phyloP scores from a whole-genome alignment of 495 filamentous ascomycete species.

The Neohortaea acidophila region DNA sequence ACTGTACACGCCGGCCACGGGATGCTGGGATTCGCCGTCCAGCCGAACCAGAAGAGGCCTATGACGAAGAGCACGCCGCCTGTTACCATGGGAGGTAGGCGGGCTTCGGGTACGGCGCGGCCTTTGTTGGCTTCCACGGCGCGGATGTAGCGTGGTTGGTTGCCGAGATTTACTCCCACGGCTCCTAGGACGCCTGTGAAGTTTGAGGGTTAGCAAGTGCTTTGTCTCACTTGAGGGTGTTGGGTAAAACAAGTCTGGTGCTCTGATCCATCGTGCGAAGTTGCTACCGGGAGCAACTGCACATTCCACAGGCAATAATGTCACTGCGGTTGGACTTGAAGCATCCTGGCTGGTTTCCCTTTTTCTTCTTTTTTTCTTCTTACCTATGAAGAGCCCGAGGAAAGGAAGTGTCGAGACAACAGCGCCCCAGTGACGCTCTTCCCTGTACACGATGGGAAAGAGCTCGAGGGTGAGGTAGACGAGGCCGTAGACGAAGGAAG shows the following conservation, averaged over 20 bases:
- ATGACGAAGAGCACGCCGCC: slow-evolving; percentile 20
- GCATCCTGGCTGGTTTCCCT: too few relatives aligned
- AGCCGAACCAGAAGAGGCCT: slow-evolving; percentile 26
- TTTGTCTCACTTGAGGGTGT: too few relatives aligned
- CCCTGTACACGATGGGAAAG: slow-evolving; percentile 36
- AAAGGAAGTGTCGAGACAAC: slow-evolving; percentile 34
- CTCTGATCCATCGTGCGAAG: too few relatives aligned
- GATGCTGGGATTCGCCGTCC: slow-evolving; percentile 20
- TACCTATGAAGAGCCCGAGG: slow-evolving; percentile 36
- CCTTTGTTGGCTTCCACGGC: slow-evolving; percentile 14
- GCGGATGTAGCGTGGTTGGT: slow-evolving; percentile 19
- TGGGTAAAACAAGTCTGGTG: too few relatives aligned
- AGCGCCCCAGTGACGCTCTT: slow-evolving; percentile 33
- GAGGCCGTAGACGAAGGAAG: slow-evolving; percentile 21
- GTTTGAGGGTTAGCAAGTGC: too few relatives aligned
- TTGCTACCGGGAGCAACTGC: too few relatives aligned
- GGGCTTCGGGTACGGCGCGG: slow-evolving; percentile 23
- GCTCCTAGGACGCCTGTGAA: slow-evolving; percentile 26
- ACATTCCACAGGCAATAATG: too few relatives aligned
- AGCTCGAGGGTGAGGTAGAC: slow-evolving; percentile 35
- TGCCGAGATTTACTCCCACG: slow-evolving; percentile 18
- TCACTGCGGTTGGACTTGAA: too few relatives aligned
- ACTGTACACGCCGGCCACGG: slow-evolving; percentile 24
- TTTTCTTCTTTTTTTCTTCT: too few relatives aligned
- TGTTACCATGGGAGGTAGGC: slow-evolving; percentile 25